Base-by-base conservation (phyloP, 306 rosid species). In the Castanea sativa region DNA sequence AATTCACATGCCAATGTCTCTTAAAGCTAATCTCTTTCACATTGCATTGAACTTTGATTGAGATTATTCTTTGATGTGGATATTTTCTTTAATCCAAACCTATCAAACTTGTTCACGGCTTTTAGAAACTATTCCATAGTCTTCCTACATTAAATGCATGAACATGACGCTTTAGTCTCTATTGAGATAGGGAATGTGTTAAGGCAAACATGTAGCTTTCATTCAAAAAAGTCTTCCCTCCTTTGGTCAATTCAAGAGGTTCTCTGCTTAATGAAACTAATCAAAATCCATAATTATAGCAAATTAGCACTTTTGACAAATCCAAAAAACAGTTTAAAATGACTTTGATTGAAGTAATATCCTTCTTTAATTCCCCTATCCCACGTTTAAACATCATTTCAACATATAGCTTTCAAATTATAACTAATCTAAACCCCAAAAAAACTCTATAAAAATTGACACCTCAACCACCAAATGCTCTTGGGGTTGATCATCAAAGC, bases 381-480 rank as follows among this genome's bases (percentile, higher is more conserved):
- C 69, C 41, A 27, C 30, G 69, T 63, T 29, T 63, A 29, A 27
- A 15, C 69, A 63, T 63, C 21, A 63, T 63, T 63, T 29, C 20
- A 29, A 63, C 20, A 20, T 13, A 27, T 63, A 14, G 41, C 69
- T 63, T 63, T 63, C 69, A 63, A 20, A 15, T 27, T 63, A 7
- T 13, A 29, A 29, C 35, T 18, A 63, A 63, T 63, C 30, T 27
- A 6, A 20, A 82, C 38, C 55, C 65, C 33, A 75, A 80, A 68
- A 73, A 41, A 21, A 55, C 27, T 20, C 59, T 74, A 74, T 30
- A 30, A 71, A n/a, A 82, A 80, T 5, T 78, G 78, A 85, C 78
- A 63, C 43, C 75, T 67, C 60, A 80, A 75, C 83, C 78, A 85
- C 84, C 81, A 23, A 78, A 79, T 49, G 51, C 16, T 71, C 25